Percentiles rank a stretch among this genome's conserved stretches.
phyloP scores from a whole-genome alignment of 23 red algal genomes.

The Cyanidioschyzon merolae region DNA sequence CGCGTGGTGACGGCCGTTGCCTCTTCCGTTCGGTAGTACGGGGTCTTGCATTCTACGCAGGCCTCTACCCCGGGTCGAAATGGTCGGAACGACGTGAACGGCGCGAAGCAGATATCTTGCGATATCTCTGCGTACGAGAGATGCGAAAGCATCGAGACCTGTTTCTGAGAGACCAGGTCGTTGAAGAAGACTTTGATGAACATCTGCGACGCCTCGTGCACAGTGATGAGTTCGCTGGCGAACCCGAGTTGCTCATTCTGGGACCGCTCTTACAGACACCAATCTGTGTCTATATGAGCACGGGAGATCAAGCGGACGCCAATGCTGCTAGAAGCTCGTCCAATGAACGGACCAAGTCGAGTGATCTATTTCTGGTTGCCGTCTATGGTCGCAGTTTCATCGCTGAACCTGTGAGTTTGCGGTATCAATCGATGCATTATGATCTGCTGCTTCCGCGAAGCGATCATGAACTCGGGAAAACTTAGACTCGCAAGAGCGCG shows the following conservation, averaged over 20 bases:
- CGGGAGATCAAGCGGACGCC: neutral
- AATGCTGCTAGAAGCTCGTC: neutral
- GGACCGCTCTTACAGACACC: conserved; percentile 24
- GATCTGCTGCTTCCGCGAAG: conserved; percentile 19
- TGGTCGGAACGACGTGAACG: conserved; percentile 23
- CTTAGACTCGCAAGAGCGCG: neutral
- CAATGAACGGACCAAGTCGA: neutral
- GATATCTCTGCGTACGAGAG: conserved; percentile 4
- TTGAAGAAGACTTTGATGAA: conserved; percentile 20
- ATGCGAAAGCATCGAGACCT: conserved; percentile 6
- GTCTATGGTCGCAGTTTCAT: conserved; percentile 24
- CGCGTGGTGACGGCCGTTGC: conserved; percentile 33
- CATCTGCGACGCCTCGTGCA: conserved; percentile 15
- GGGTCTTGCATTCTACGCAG: conserved; percentile 11
- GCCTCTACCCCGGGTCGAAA: neutral
- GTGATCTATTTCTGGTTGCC: neutral
- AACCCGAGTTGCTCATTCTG: conserved; percentile 28
- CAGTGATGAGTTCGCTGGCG: conserved; percentile 14
- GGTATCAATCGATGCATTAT: conserved; percentile 20
- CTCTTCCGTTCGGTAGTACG: conserved; percentile 42
- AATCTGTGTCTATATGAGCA: conserved; percentile 19
- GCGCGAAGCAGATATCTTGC: conserved; percentile 11
- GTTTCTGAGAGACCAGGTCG: conserved; percentile 16
- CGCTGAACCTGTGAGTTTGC: conserved; percentile 19
- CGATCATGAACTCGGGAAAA: neutral